Base-by-base conservation (phyloP, 768 basidiomycete species). In the Auricularia sp. region DNA sequence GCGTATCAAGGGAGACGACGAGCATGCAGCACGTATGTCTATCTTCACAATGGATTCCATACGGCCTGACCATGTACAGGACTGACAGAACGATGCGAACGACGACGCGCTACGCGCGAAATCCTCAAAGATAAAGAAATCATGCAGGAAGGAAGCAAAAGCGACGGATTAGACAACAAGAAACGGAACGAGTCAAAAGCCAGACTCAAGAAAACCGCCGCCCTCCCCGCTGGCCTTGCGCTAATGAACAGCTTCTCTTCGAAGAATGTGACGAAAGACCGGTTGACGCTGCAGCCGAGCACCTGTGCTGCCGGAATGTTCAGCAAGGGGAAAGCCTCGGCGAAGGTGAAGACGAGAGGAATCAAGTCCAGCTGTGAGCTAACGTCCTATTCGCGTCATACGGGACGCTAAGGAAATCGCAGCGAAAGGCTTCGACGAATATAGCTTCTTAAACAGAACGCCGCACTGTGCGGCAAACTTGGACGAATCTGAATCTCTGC, bases 191-290 rank as follows among this genome's bases (percentile, higher is more conserved):
- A 47, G 58, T 29, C 29, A 29, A 70, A 67, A 47, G 71, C 54
- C 59, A 71, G 71, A 63, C 72, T 68, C 37, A 80, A 75, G 56
- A 64, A 36, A 11, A n/a, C 39, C 11, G 11, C 62, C 1, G 45
- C 39, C 10, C 54, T 78, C 10, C 77, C 81, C 8, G 74, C 81
- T 1, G 83, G 81, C 3, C 76, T 88, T 39, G 85, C 86, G 0
- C 76, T 89, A 34, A 84, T 89, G 84, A 84, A 88, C 67, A 85
- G 85, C 0, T 87, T 88, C 70, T 74, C 79, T 16, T 82, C 87
- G 0, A 81, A 80, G 4, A 88, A 86, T 67, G 79, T 89, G 2
- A 84, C 85, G 14, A 82, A 79, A 63, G 79, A 82, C 64, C 80
- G 88, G 47, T 70, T 89, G 11, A 89, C 87, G 64, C 87, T 21